Evolutionary conservation across 768 basidiomycete species (phyloP).

Genomic region (Coprinopsis sp.): DNA sequence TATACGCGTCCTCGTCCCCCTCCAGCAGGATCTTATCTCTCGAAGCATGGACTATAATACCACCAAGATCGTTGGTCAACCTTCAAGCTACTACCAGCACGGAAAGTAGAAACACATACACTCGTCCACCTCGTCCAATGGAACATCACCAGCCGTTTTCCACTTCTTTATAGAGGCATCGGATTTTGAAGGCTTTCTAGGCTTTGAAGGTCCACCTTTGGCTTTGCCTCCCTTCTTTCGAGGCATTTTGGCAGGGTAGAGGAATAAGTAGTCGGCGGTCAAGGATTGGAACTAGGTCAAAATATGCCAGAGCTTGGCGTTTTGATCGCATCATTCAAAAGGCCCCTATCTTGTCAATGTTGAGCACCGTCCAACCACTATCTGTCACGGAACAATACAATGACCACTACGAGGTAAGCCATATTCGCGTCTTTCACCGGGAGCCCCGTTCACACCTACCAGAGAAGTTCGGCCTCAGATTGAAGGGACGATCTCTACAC

Average conservation of each 20-base stretch:
- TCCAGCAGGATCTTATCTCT: conserved; percentile 77
- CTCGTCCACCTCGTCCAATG: conserved; percentile 73
- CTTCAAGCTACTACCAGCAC: no score
- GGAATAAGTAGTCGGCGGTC: no score
- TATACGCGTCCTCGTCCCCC: conserved; percentile 49
- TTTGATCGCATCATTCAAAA: no score
- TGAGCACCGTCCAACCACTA: no score
- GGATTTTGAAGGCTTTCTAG: conserved; percentile 45
- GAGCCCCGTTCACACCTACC: no score
- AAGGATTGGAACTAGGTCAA: no score
- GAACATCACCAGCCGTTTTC: conserved; percentile 64
- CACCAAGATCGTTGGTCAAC: conserved; percentile 2
- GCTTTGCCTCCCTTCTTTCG: conserved; percentile 39
- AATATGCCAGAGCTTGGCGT: conserved; percentile 1
- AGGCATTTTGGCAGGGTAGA: conserved; percentile 42
- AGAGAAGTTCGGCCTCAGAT: no score
- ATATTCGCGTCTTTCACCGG: no score
- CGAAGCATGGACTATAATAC: conserved; percentile 57
- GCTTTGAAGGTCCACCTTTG: conserved; percentile 29
- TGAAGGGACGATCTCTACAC: no score
- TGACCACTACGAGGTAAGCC: no score
- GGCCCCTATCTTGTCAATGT: no score
- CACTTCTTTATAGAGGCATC: conserved; percentile 59
- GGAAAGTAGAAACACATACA: conserved; percentile 52
- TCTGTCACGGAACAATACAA: no score